Percentiles rank a stretch among this genome's conserved stretches.
Evolutionary conservation across 2,329 filamentous ascomycete genomes (phyloP).

Genomic region (Xylaria sp.): DNA sequence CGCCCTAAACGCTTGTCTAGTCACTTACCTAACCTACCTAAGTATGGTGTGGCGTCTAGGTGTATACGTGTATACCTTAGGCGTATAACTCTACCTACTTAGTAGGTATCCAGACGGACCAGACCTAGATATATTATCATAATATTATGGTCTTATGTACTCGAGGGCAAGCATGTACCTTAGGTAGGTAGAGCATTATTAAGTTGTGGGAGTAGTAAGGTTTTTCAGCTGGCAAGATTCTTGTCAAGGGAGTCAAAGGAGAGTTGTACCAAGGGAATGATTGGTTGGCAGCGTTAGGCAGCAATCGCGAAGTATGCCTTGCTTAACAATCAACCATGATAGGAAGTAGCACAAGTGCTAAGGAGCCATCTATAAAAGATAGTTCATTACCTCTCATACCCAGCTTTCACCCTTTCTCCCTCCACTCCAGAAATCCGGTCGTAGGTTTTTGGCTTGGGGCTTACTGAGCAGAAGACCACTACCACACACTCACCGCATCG

Average conservation of each 20-base stretch:
- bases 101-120: no score
- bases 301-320: conserved; percentile 47
- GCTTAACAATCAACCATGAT: conserved; percentile 46
- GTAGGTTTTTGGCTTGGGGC: conserved; percentile 12
- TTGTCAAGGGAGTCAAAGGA: neutral
- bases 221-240: neutral
- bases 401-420: neutral
- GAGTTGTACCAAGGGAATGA: conserved; percentile 6
- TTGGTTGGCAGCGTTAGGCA: conserved; percentile 36
- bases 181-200: no score
- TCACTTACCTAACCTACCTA: no score
- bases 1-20: no score
- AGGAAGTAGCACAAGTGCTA: conserved; percentile 34
- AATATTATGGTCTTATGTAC: no score
- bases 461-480: conserved; percentile 12
- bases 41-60: no score
- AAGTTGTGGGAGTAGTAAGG: no score
- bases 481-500: conserved; percentile 9
- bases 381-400: conserved; percentile 10
- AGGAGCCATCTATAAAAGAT: conserved; percentile 37
- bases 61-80: no score
- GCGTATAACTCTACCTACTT: no score
- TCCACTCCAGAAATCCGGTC: neutral
- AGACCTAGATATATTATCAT: no score
- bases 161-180: no score